Percentiles rank a stretch among this genome's conserved stretches.
Conservation (phyloP, 306 rosid genomes). For the Cicer bijugum region DNA sequence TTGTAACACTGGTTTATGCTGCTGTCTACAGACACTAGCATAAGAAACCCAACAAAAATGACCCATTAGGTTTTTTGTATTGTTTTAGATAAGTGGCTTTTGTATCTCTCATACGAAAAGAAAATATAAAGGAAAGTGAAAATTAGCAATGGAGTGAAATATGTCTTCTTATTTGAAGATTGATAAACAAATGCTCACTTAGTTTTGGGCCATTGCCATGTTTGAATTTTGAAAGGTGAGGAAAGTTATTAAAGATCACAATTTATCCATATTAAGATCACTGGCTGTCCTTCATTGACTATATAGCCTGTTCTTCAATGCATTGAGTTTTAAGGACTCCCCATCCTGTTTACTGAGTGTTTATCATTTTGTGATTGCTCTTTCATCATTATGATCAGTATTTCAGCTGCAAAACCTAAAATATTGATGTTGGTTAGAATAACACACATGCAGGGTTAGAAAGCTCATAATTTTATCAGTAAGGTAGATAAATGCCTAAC, state of each 20-base stretch:
- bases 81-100: constrained; percentile 10
- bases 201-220: constrained; percentile 1
- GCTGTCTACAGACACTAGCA: neutral
- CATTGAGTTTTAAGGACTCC: constrained; percentile 6
- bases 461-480: constrained; percentile 21
- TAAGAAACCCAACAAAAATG: constrained; percentile 28
- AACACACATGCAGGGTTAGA: neutral
- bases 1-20: neutral
- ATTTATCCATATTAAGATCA: constrained; percentile 27
- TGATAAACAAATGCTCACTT: constrained; percentile 16
- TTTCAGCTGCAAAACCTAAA: constrained; percentile 8
- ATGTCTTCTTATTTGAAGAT: neutral
- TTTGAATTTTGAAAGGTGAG: constrained; percentile 17
- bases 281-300: neutral
- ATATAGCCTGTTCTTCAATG: constrained; percentile 28
- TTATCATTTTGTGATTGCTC: constrained; percentile 10
- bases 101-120: neutral
- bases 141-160: neutral
- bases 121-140: neutral
- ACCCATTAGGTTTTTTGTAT: neutral
- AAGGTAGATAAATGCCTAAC: neutral
- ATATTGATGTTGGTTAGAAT: neutral
- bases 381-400: constrained; percentile 8
- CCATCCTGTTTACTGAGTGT: neutral
- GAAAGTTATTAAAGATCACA: neutral